phyloP scores from a whole-genome alignment of 2,329 filamentous ascomycete species.

The Sporothrix globosa region DNA sequence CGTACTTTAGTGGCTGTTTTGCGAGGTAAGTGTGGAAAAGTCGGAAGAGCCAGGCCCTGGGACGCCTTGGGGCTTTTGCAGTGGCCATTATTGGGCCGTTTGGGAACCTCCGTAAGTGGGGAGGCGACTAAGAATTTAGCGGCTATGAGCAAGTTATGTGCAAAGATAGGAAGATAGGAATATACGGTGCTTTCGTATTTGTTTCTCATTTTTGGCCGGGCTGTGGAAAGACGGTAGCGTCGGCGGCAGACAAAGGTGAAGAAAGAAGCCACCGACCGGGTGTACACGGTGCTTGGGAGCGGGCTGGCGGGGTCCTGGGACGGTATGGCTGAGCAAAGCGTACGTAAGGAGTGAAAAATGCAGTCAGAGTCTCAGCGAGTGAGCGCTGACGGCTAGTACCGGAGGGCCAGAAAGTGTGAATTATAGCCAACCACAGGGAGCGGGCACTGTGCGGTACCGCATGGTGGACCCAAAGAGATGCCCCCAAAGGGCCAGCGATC shows the following conservation, averaged over 20 bases:
- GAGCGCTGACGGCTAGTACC: constrained; percentile 17
- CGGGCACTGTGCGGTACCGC: constrained; percentile 10
- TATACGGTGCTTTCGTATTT: neutral
- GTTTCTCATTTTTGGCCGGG: neutral
- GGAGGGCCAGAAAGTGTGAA: constrained; percentile 10
- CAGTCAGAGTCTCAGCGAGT: constrained; percentile 12
- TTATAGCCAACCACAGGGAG: constrained; percentile 3
- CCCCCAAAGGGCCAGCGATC: neutral
- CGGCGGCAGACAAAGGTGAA: constrained; percentile 10
- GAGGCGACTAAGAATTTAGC: neutral
- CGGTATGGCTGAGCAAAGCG: neutral
- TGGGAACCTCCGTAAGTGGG: neutral
- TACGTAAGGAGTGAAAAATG: constrained; percentile 11
- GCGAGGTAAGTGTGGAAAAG: constrained; percentile 9
- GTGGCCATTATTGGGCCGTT: neutral
- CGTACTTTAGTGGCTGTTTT: constrained; percentile 7
- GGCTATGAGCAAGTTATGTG: neutral
- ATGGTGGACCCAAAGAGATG: neutral
- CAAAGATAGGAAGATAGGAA: neutral
- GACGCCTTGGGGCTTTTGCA: no score
- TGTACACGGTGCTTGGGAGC: constrained; percentile 13
- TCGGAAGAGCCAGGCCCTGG: neutral
- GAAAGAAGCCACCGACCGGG: neutral
- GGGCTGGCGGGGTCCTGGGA: neutral
- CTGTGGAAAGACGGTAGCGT: neutral